Evolutionary conservation across 306 rosid species (phyloP).

Genomic region (Dalbergia cochinchinensis): DNA sequence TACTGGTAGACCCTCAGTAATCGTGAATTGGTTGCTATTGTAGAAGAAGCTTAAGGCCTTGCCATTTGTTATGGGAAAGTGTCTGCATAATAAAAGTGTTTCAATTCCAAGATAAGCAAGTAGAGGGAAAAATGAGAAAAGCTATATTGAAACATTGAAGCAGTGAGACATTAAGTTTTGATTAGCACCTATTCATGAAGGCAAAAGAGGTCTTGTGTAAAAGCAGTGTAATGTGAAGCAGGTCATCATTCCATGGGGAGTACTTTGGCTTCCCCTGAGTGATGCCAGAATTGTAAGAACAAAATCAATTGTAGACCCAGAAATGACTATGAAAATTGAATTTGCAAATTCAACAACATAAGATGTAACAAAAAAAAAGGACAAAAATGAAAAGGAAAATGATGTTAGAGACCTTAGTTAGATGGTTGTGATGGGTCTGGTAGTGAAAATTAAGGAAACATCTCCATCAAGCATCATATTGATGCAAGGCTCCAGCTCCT

Average conservation of each 20-base stretch:
- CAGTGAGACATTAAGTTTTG: not conserved
- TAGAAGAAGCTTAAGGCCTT: constrained; percentile 81
- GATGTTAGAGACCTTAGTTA: constrained; percentile 68
- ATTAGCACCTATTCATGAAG: constrained; percentile 74
- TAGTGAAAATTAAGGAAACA: constrained; percentile 73
- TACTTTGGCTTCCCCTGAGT: constrained; percentile 86
- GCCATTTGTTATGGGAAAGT: constrained; percentile 75
- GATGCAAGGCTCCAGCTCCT: constrained; percentile 74
- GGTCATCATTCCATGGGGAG: constrained; percentile 87
- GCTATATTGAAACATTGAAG: no score
- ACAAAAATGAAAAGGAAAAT: no score
- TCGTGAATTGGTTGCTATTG: constrained; percentile 78
- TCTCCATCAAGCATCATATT: constrained; percentile 77
- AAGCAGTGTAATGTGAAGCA: constrained; percentile 78
- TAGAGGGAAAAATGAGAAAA: not conserved
- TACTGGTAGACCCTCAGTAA: constrained; percentile 73
- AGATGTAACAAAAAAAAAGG: no score
- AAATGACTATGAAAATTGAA: no score
- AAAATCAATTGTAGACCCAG: no score
- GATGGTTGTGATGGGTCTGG: constrained; percentile 76
- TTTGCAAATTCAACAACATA: no score
- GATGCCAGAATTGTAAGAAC: constrained; percentile 86
- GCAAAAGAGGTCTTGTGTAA: constrained; percentile 85
- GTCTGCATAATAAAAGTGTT: constrained; percentile 51
- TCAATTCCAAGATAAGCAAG: constrained; percentile 15